phyloP scores from a whole-genome alignment of 140 eudicot genomes.

The Erigeron philadelphicus region DNA sequence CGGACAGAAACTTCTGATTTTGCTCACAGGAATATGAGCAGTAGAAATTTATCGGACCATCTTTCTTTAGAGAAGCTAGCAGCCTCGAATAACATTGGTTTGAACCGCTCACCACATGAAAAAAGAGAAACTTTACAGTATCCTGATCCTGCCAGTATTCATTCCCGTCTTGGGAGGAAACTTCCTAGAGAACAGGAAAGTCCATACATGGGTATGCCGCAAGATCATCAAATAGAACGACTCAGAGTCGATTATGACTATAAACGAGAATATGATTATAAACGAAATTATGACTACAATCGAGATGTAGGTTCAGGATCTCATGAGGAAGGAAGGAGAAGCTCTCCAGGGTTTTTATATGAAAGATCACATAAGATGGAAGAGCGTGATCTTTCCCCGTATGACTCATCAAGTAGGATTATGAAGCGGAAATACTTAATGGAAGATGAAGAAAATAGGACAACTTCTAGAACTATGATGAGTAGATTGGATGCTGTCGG shows the following conservation, averaged over 20 bases:
- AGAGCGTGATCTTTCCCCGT: conserved; percentile 24
- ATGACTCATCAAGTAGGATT: conserved; percentile 34
- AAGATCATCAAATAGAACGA: conserved; percentile 33
- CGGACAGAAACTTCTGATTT: conserved; percentile 30
- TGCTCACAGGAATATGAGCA: conserved; percentile 24
- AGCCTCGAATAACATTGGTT: conserved; percentile 22
- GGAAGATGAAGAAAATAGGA: conserved; percentile 37
- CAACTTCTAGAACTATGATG: conserved; percentile 28
- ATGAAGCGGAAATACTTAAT: conserved; percentile 36
- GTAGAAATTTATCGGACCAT: conserved; percentile 29
- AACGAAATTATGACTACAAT: conserved; percentile 32
- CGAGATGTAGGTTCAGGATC: conserved; percentile 31
- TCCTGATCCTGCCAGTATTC: conserved; percentile 33
- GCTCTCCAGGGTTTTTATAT: conserved; percentile 33
- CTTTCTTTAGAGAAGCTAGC: conserved; percentile 29
- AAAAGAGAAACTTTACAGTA: conserved; percentile 32
- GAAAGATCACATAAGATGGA: conserved; percentile 26
- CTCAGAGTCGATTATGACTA: conserved; percentile 29
- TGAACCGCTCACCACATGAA: conserved; percentile 31
- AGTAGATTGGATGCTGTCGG: conserved; percentile 32
- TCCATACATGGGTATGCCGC: conserved; percentile 32
- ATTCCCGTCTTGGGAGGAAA: conserved; percentile 42
- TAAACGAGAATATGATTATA: conserved; percentile 32
- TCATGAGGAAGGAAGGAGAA: conserved; percentile 39
- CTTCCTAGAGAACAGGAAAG: conserved; percentile 36